Evolutionary conservation across 371 early-diverging fungal species (phyloP).

Genomic region (Mortierella sp.): DNA sequence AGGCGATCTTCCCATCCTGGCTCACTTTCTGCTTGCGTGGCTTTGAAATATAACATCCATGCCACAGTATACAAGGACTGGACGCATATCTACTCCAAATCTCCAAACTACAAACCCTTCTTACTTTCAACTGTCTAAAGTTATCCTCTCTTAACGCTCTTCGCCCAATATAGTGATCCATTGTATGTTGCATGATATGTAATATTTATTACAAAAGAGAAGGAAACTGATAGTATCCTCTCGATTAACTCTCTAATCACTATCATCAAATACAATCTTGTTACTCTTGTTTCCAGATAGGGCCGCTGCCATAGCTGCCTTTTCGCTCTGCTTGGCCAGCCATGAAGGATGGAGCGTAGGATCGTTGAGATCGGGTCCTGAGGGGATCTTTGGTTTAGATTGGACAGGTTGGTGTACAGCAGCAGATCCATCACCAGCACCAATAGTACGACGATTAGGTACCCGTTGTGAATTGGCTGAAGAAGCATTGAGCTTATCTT

Average conservation of each 20-base stretch:
- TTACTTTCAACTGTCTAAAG: no score
- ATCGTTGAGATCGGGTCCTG: constrained; percentile 28
- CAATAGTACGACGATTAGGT: constrained; percentile 33
- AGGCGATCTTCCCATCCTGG: no score
- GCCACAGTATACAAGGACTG: no score
- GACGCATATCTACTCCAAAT: no score
- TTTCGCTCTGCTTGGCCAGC: constrained; percentile 57
- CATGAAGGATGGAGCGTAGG: constrained; percentile 56
- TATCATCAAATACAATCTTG: constrained; percentile 57
- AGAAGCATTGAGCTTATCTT: constrained; percentile 43
- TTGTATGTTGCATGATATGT: no score
- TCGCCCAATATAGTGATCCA: no score
- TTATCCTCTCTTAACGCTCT: no score
- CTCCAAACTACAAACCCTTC: no score
- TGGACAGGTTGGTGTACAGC: constrained; percentile 17
- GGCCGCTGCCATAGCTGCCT: constrained; percentile 52
- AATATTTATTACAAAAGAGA: not conserved
- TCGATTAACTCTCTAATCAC: constrained; percentile 16
- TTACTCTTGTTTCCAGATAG: constrained; percentile 54
- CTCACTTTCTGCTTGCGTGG: no score
- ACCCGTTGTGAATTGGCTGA: constrained; percentile 40
- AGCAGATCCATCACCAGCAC: constrained; percentile 45
- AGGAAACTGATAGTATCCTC: not conserved
- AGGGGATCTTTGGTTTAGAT: constrained; percentile 39
- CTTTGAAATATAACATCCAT: no score